phyloP scores from a whole-genome alignment of 768 basidiomycete species.

The Boletus edulis region DNA sequence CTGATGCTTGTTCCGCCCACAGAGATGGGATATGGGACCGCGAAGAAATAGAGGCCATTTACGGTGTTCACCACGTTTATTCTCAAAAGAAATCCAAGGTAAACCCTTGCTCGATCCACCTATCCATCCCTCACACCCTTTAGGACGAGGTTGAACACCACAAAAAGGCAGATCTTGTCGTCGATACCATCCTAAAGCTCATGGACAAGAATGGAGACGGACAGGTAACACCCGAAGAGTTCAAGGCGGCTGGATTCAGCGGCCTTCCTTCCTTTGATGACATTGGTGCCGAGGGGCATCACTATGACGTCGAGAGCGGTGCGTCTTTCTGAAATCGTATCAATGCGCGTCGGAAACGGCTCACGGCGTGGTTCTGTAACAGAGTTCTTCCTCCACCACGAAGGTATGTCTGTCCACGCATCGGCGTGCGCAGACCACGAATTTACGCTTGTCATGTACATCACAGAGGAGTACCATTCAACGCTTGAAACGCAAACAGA shows the following conservation, averaged over 20 bases:
- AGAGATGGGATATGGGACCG: constrained; percentile 82
- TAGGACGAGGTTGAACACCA: constrained; percentile 78
- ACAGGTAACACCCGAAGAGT: constrained; percentile 64
- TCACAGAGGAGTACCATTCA: constrained; percentile 81
- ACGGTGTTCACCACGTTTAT: constrained; percentile 92
- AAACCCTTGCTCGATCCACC: not conserved
- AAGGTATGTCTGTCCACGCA: constrained; percentile 54
- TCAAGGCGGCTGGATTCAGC: constrained; percentile 66
- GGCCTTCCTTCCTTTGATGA: constrained; percentile 82
- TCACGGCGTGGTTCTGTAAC: not conserved
- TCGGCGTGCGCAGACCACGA: not conserved
- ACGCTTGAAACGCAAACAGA: constrained; percentile 98
- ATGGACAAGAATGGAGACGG: constrained; percentile 81
- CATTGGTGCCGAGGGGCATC: constrained; percentile 88
- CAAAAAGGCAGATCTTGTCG: constrained; percentile 77
- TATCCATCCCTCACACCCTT: not conserved
- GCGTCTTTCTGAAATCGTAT: constrained; percentile 24
- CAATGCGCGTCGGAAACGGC: not conserved
- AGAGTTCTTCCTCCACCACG: constrained; percentile 98
- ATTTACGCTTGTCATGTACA: not conserved
- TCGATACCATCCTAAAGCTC: constrained; percentile 60
- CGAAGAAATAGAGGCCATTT: constrained; percentile 92
- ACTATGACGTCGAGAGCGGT: constrained; percentile 92
- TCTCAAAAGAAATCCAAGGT: constrained; percentile 80
- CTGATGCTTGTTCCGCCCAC: not conserved